Conservation (phyloP, 2,329 filamentous ascomycete species). For the Aspergillus luchuensis region DNA sequence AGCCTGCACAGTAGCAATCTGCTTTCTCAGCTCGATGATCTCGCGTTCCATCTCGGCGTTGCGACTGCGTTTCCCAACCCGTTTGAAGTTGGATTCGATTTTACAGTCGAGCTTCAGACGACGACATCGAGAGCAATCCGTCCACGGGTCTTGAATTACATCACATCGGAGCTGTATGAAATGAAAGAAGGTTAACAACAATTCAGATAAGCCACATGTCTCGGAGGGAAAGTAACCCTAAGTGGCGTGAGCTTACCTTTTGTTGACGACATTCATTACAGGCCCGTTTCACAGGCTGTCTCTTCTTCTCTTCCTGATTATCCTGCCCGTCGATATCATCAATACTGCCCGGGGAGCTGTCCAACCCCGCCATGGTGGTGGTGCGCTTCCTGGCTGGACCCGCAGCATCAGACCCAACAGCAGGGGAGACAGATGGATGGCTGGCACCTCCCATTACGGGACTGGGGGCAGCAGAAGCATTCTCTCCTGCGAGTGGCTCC, state of each 20-base stretch:
- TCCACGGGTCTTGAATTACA: conserved; percentile 65
- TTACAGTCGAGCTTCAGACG: conserved; percentile 66
- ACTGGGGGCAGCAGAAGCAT: conserved; percentile 40
- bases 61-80: conserved; percentile 66
- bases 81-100: conserved; percentile 70
- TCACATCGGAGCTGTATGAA: conserved; percentile 64
- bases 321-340: conserved; percentile 50
- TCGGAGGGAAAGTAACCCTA: background rate
- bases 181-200: background rate
- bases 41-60: conserved; percentile 66
- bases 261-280: conserved; percentile 72
- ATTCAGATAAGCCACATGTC: background rate
- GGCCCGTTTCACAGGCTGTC: conserved; percentile 59
- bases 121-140: conserved; percentile 62
- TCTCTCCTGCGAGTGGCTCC: conserved; percentile 31
- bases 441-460: conserved; percentile 41
- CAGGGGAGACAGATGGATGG: conserved; percentile 32
- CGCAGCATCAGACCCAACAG: conserved; percentile 31
- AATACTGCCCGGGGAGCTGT: conserved; percentile 51
- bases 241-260: conserved; percentile 54
- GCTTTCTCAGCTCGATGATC: conserved; percentile 53
- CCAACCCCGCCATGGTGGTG: conserved; percentile 46
- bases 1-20: conserved; percentile 44
- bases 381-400: conserved; percentile 46
- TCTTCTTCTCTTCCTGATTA: conserved; percentile 45